Conservation (phyloP, 1,284 basidiomycete species). For the Anthracocystis walkeri region DNA sequence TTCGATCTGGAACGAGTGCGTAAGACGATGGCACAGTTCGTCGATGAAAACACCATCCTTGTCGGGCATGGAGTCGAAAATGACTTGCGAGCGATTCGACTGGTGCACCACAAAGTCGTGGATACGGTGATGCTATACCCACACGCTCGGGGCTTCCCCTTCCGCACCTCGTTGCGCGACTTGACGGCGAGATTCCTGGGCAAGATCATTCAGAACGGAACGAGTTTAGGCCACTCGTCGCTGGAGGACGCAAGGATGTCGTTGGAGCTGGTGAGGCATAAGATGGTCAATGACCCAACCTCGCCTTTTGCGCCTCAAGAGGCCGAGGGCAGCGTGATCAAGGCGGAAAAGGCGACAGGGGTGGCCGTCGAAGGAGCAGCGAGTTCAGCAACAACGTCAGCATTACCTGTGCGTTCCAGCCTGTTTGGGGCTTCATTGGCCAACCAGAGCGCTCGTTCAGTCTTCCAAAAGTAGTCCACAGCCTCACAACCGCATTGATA, state of each 20-base stretch:
- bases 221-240: slow-evolving; percentile 59
- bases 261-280: slow-evolving; percentile 57
- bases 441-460: slow-evolving; percentile 39
- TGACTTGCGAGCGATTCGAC: slow-evolving; percentile 61
- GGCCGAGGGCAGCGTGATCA: neutral
- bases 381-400: neutral
- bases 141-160: slow-evolving; percentile 64
- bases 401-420: slow-evolving; percentile 27
- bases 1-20: slow-evolving; percentile 51
- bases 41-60: slow-evolving; percentile 59
- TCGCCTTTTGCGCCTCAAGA: slow-evolving; percentile 34
- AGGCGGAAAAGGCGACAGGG: slow-evolving; percentile 22
- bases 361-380: slow-evolving; percentile 16
- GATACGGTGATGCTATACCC: slow-evolving; percentile 64
- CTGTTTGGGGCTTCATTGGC: slow-evolving; percentile 39
- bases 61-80: slow-evolving; percentile 68
- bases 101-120: slow-evolving; percentile 59
- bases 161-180: slow-evolving; percentile 59
- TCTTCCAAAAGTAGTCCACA: slow-evolving; percentile 33
- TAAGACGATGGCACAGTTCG: slow-evolving; percentile 50
- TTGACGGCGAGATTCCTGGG: slow-evolving; percentile 58
- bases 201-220: slow-evolving; percentile 63
- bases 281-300: slow-evolving; percentile 44
- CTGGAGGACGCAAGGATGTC: slow-evolving; percentile 63
- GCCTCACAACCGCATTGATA: neutral